Evolutionary conservation across 1,284 basidiomycete genomes (phyloP).

Genomic region (Trichosporon asahii): DNA sequence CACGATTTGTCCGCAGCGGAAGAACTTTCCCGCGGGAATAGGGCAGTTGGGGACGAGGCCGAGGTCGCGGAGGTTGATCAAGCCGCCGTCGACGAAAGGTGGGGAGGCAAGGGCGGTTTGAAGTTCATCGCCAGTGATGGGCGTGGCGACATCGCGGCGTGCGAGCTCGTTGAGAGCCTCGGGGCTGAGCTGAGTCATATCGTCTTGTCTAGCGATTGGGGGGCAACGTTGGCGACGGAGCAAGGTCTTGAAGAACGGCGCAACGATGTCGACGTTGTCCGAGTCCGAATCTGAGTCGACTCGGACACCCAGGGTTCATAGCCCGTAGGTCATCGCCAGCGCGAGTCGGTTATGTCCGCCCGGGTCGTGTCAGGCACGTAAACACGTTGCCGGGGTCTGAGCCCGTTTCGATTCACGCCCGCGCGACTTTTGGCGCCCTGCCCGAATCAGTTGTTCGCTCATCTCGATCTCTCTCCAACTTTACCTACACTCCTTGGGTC

Average conservation of each 20-base stretch:
- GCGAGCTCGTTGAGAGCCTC: constrained; percentile 13
- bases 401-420: neutral
- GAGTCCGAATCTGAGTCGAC: neutral
- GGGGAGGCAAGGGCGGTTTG: constrained; percentile 4
- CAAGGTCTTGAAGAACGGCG: neutral
- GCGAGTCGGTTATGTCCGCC: neutral
- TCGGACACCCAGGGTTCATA: neutral
- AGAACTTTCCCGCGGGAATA: constrained; percentile 10
- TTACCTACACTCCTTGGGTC: too few relatives aligned
- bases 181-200: neutral
- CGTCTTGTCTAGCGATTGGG: neutral
- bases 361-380: neutral
- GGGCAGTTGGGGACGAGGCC: constrained; percentile 14
- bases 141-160: neutral
- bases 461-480: too few relatives aligned
- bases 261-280: neutral
- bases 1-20: constrained; percentile 14
- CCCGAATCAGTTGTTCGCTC: too few relatives aligned
- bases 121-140: constrained; percentile 8
- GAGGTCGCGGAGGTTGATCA: constrained; percentile 23
- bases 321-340: neutral
- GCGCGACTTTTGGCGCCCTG: neutral
- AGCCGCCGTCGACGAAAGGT: constrained; percentile 15
- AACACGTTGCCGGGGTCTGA: neutral
- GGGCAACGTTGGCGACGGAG: neutral